phyloP scores from a whole-genome alignment of 345 rosid genomes.

The Barbarea vulgaris region DNA sequence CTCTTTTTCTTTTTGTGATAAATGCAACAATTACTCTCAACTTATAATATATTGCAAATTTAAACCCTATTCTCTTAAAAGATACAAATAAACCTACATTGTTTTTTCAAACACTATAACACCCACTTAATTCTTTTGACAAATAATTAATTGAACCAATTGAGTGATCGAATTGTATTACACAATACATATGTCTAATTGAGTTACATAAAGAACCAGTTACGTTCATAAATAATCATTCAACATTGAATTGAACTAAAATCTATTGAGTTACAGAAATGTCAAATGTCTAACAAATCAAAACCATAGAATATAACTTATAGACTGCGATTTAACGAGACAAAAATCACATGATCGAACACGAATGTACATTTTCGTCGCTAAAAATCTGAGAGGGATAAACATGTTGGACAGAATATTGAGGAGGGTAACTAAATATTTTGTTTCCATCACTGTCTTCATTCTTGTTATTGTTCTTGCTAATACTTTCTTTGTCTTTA shows the following conservation, averaged over 20 bases:
- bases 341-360: slow-evolving; percentile 51
- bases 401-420: slow-evolving; percentile 36
- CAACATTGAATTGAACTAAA: neutral
- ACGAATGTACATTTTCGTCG: slow-evolving; percentile 53
- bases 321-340: neutral
- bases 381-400: slow-evolving; percentile 45
- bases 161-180: neutral
- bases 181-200: neutral
- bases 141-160: neutral
- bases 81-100: neutral
- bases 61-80: neutral
- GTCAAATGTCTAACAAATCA: neutral
- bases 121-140: neutral
- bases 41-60: slow-evolving; percentile 9
- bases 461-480: neutral
- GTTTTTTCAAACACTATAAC: too few relatives aligned
- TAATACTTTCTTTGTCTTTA: neutral
- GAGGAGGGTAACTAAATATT: slow-evolving; percentile 48
- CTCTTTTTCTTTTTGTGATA: neutral
- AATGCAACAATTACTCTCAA: slow-evolving; percentile 9
- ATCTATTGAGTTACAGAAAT: neutral
- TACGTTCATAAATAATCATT: neutral
- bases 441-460: slow-evolving; percentile 20
- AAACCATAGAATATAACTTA: neutral
- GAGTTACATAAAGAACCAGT: neutral